phyloP scores from a whole-genome alignment of 2,329 filamentous ascomycete species.

The Aspergillus sp. region DNA sequence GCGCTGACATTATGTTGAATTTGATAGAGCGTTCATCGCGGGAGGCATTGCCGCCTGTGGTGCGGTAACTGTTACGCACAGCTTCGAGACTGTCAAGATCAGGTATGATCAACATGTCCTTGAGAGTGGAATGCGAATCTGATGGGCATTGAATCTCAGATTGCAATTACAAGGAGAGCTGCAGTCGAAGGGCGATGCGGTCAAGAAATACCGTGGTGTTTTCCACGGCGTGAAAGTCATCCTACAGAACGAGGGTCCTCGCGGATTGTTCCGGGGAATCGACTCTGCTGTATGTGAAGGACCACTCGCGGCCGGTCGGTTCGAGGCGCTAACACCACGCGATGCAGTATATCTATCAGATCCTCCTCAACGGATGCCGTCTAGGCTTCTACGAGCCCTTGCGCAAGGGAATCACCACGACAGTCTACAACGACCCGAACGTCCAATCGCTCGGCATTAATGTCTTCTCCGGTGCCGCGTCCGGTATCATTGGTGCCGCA shows the following conservation, averaged over 20 bases:
- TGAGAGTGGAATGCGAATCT: not conserved
- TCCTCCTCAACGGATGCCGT: conserved; percentile 93
- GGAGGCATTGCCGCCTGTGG: conserved; percentile 96
- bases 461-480: conserved; percentile 86
- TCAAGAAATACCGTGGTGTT: conserved; percentile 85
- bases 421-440: conserved; percentile 69
- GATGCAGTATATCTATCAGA: conserved; percentile 84
- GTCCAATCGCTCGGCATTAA: conserved; percentile 86
- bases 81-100: conserved; percentile 99
- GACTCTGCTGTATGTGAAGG: conserved; percentile 66
- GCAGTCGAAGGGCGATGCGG: conserved; percentile 78
- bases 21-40: conserved; percentile 77
- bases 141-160: conserved; percentile 44
- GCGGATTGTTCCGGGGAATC: conserved; percentile 83
- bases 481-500: conserved; percentile 88
- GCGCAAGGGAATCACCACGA: conserved; percentile 66
- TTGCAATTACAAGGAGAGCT: conserved; percentile 97
- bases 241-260: conserved; percentile 81
- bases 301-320: not conserved
- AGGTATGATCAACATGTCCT: conserved; percentile 56
- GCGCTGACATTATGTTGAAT: not conserved
- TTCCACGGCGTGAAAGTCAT: conserved; percentile 90
- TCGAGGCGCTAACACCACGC: conserved; percentile 6
- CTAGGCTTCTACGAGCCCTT: conserved; percentile 97
- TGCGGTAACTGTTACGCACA: conserved; percentile 94